phyloP scores from a whole-genome alignment of 2,329 filamentous ascomycete genomes.

The Ceratocystis ficicola region DNA sequence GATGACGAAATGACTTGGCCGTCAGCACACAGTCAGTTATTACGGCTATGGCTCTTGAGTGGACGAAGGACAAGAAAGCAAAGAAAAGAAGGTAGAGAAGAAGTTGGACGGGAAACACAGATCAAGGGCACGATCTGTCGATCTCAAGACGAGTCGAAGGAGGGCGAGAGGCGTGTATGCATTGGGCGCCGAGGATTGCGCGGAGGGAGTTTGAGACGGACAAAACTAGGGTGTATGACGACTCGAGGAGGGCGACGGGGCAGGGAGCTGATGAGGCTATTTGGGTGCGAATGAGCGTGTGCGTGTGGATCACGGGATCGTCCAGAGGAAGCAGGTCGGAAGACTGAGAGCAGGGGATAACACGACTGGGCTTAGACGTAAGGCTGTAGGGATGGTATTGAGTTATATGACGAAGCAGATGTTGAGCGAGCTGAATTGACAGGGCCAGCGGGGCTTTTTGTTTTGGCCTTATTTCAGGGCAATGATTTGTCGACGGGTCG shows the following conservation, averaged over 20 bases:
- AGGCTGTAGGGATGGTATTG: not conserved
- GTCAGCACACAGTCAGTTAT: slow-evolving; percentile 34
- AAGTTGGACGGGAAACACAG: not conserved
- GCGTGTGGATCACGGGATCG: not conserved
- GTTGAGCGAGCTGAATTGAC: not conserved
- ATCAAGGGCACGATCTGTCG: not conserved
- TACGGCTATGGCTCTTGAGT: not conserved
- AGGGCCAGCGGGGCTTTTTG: not conserved
- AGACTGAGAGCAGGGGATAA: not conserved
- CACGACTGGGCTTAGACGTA: not conserved
- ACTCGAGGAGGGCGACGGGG: not conserved
- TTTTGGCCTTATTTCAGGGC: not conserved
- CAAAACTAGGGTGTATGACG: not conserved
- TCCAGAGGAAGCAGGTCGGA: not conserved
- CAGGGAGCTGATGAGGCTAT: not conserved
- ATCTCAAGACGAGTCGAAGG: slow-evolving; percentile 1
- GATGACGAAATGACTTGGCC: slow-evolving; percentile 36
- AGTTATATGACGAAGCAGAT: not conserved
- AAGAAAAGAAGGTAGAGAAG: slow-evolving; percentile 4
- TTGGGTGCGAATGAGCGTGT: not conserved
- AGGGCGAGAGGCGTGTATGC: slow-evolving; percentile 3
- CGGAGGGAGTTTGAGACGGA: not conserved
- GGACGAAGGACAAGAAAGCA: not conserved
- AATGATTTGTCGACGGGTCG: not conserved
- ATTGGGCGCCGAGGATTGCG: slow-evolving; percentile 5